These are phyloP conservation scores for Lepidium aucheri DNA, from an alignment of 345 rosid species.

Conservation along the genomic window DNA sequence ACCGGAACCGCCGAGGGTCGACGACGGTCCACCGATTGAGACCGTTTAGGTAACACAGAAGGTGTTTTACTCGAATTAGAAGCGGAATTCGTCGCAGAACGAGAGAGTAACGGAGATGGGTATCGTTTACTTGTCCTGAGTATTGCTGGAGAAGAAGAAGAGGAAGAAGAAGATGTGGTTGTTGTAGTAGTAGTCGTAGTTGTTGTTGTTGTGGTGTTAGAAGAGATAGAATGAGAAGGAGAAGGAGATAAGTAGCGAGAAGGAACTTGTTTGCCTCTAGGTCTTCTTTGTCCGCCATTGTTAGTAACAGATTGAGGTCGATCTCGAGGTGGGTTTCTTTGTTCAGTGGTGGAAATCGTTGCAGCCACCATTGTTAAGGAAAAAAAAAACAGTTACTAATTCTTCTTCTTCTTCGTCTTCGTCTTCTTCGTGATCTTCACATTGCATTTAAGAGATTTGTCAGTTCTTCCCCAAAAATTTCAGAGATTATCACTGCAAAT, in stretches of 20 bases:
- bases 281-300: slow-evolving; percentile 44
- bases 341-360: slow-evolving; percentile 28
- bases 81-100: slow-evolving; percentile 42
- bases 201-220: slow-evolving; percentile 27
- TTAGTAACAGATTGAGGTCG: slow-evolving; percentile 22
- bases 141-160: slow-evolving; percentile 36
- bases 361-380: slow-evolving; percentile 74
- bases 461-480: neutral
- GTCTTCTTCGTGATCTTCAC: slow-evolving; percentile 29
- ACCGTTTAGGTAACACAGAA: slow-evolving; percentile 48
- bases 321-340: slow-evolving; percentile 31
- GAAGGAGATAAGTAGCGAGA: slow-evolving; percentile 89
- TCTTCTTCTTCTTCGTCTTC: slow-evolving; percentile 9
- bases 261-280: slow-evolving; percentile 70
- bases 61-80: slow-evolving; percentile 32
- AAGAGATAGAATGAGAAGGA: slow-evolving; percentile 50
- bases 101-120: slow-evolving; percentile 62
- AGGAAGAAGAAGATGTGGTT: slow-evolving; percentile 36
- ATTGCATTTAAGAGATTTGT: slow-evolving; percentile 34
- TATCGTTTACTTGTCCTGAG: slow-evolving; percentile 36
- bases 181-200: slow-evolving; percentile 17
- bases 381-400: neutral
- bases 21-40: slow-evolving; percentile 79
- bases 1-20: slow-evolving; percentile 46
- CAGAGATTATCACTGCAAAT: slow-evolving; percentile 10